A percentile compares a stretch with the other conserved stretches of the same genome.
Evolutionary conservation across 441 rosid genomes (phyloP).

Genomic region (Aquilaria agallochum): DNA sequence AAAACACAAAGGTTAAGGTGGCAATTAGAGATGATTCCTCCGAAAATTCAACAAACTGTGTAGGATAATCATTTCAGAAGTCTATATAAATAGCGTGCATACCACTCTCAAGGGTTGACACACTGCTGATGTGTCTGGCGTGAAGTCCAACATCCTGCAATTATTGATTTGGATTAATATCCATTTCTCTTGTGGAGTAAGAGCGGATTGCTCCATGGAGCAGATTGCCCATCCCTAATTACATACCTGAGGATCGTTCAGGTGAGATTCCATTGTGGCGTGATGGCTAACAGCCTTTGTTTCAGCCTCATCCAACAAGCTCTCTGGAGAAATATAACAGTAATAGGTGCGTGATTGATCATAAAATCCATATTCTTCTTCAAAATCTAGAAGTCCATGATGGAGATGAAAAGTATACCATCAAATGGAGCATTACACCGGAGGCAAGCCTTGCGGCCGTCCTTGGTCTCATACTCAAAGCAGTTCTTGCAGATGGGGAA

Average conservation of each 20-base stretch:
- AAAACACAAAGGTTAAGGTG: conserved; percentile 14
- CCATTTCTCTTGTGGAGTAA: not conserved
- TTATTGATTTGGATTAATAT: conserved; percentile 18
- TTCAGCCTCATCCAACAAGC: conserved; percentile 52
- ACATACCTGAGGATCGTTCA: conserved; percentile 48
- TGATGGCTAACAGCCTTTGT: conserved; percentile 33
- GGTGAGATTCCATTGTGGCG: conserved; percentile 47
- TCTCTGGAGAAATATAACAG: conserved; percentile 28
- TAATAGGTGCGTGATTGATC: not conserved
- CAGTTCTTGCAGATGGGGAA: conserved; percentile 87
- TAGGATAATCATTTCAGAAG: not conserved
- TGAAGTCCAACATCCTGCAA: conserved; percentile 75
- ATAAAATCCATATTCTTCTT: not conserved
- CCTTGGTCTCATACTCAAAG: conserved; percentile 74
- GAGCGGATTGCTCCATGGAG: conserved; percentile 6
- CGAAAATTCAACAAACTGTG: conserved; percentile 2
- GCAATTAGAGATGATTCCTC: conserved; percentile 1
- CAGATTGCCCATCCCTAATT: not conserved
- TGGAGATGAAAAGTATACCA: conserved; percentile 29
- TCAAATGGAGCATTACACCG: conserved; percentile 77
- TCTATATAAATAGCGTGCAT: conserved; percentile 12
- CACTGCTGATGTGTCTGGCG: conserved; percentile 89
- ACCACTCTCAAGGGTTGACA: conserved; percentile 93
- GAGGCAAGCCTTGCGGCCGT: conserved; percentile 73
- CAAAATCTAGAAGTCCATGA: not conserved